A percentile compares a stretch with the other conserved stretches of the same genome.
phyloP scores from a whole-genome alignment of 208 protist species.

The Cochliopodium minus region DNA sequence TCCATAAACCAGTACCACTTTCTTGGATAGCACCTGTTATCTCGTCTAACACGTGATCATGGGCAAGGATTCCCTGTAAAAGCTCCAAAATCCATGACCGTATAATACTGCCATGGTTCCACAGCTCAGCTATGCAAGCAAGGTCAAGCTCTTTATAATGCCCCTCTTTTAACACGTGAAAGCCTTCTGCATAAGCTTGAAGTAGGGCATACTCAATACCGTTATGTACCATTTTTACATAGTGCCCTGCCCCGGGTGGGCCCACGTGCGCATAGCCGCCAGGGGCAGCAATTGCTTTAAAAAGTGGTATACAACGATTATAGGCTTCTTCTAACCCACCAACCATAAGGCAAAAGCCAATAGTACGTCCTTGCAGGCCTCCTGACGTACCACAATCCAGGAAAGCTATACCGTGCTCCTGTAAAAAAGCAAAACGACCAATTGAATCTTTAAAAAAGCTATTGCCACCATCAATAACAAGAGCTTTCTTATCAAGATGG shows the following conservation, averaged over 20 bases:
- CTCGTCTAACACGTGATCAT: no score
- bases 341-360: conserved; percentile 92
- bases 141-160: no score
- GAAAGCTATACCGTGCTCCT: conserved; percentile 54
- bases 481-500: conserved; percentile 59
- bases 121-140: no score
- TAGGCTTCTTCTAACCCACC: conserved; percentile 75
- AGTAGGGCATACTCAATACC: conserved; percentile 98
- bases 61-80: no score
- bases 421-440: no score
- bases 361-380: conserved; percentile 90
- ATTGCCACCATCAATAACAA: conserved; percentile 87
- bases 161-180: no score
- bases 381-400: conserved; percentile 90
- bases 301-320: conserved; percentile 69
- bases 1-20: no score
- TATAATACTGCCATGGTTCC: no score
- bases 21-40: no score
- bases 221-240: conserved; percentile 98
- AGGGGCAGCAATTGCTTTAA: conserved; percentile 80
- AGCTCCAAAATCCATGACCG: no score
- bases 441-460: conserved; percentile 78
- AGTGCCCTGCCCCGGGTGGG: conserved; percentile 81
- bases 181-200: no score
- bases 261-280: conserved; percentile 82